Percentiles rank a stretch among this genome's conserved stretches.
Conservation (phyloP, 345 rosid genomes). For the Alliaria petiolata region DNA sequence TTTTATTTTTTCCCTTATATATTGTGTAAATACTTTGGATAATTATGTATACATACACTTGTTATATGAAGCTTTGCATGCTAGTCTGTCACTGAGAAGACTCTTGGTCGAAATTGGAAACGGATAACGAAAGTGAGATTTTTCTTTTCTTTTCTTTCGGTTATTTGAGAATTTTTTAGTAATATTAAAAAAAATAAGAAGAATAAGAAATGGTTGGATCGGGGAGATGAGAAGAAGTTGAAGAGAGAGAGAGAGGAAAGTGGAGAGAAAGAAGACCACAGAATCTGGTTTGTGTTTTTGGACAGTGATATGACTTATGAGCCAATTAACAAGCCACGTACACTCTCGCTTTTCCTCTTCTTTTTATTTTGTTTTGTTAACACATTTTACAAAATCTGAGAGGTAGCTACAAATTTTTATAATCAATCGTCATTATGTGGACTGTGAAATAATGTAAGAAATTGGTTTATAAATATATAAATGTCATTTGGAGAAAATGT, state of each 20-base stretch:
- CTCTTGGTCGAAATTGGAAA: slow-evolving; percentile 26
- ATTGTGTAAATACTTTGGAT: slow-evolving; percentile 8
- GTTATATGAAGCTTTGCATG: slow-evolving; percentile 19
- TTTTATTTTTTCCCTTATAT: background rate
- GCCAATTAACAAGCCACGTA: slow-evolving; percentile 37
- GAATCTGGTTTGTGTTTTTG: slow-evolving; percentile 7
- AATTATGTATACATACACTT: background rate
- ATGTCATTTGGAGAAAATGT: no score
- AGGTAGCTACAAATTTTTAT: no score
- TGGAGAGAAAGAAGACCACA: slow-evolving; percentile 28
- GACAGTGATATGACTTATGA: slow-evolving; percentile 26
- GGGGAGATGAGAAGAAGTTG: background rate
- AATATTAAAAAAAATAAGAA: background rate
- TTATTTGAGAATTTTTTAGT: background rate
- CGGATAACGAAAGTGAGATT: slow-evolving; percentile 32
- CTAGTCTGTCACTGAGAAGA: slow-evolving; percentile 24
- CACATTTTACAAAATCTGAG: no score
- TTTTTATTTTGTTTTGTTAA: background rate
- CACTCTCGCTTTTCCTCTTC: slow-evolving; percentile 27
- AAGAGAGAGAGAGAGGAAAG: background rate
- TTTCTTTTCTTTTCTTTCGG: no score
- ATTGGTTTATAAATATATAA: no score
- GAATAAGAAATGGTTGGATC: slow-evolving; percentile 30
- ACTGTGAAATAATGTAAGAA: no score
- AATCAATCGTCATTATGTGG: no score